phyloP scores from a whole-genome alignment of 2,329 filamentous ascomycete species.

The Hymenoscyphus albidus region DNA sequence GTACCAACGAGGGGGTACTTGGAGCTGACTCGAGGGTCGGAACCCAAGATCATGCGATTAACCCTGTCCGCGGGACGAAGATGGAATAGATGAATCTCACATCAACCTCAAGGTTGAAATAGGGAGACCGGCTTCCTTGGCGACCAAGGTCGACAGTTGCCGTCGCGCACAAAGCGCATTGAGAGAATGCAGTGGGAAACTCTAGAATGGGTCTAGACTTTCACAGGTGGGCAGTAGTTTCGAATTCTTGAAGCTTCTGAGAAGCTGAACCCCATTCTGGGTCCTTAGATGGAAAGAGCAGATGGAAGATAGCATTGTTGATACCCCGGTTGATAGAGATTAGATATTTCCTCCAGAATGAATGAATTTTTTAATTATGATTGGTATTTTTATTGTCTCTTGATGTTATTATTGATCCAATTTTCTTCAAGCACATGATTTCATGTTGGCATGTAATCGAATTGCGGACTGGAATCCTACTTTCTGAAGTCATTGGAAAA shows the following conservation, averaged over 20 bases:
- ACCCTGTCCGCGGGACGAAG: background rate
- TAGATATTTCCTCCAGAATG: background rate
- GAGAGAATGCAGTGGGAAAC: background rate
- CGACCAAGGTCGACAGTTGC: background rate
- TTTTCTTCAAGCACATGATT: too few species aligned
- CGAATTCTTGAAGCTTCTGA: background rate
- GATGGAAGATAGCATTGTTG: conserved; percentile 1
- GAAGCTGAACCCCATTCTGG: background rate
- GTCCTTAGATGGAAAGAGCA: background rate
- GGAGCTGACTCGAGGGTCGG: background rate
- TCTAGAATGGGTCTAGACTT: background rate
- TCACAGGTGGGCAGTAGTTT: background rate
- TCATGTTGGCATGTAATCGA: too few species aligned
- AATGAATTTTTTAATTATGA: background rate
- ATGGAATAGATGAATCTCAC: conserved; percentile 1
- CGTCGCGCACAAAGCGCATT: background rate
- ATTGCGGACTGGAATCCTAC: too few species aligned
- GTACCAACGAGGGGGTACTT: conserved; percentile 10
- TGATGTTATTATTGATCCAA: too few species aligned
- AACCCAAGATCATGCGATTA: background rate
- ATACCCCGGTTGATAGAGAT: background rate
- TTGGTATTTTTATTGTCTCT: too few species aligned
- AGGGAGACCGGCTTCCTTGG: background rate
- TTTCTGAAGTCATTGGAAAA: too few species aligned
- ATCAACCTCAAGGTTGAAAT: background rate